phyloP scores from a whole-genome alignment of 2,329 filamentous ascomycete species.

The Talaromyces verruculosus region DNA sequence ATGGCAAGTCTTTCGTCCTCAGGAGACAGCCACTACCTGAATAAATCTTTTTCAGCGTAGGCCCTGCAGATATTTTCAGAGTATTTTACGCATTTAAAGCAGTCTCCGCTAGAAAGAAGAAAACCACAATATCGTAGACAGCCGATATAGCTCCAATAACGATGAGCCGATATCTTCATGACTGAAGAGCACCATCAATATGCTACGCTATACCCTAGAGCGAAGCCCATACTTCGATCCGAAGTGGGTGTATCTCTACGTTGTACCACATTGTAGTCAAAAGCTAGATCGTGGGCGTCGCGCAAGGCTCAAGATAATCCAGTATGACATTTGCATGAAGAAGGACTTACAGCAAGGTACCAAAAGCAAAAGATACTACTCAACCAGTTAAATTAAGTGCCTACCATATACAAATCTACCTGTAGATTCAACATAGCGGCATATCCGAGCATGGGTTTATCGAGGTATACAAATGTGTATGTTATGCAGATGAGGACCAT shows the following conservation, averaged over 20 bases:
- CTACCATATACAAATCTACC: no score
- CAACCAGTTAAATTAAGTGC: no score
- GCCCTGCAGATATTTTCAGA: background rate
- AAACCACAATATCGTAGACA: background rate
- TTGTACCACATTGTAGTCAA: background rate
- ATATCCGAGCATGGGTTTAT: slow-evolving; percentile 30
- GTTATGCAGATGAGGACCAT: slow-evolving; percentile 35
- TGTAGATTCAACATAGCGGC: slow-evolving; percentile 32
- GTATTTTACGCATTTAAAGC: background rate
- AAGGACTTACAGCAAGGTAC: slow-evolving; percentile 1
- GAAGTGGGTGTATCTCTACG: background rate
- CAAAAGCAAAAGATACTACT: slow-evolving; percentile 33
- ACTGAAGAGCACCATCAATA: background rate
- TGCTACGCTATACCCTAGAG: background rate
- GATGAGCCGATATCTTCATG: background rate
- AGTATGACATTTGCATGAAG: no score
- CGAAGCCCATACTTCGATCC: background rate
- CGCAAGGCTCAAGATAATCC: background rate
- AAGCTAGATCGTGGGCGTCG: background rate
- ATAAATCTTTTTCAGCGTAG: background rate
- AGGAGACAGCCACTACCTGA: background rate
- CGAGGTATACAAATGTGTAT: slow-evolving; percentile 34
- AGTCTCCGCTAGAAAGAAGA: background rate
- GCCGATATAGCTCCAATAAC: background rate
- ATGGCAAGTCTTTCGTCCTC: background rate